A percentile compares a stretch with the other conserved stretches of the same genome.
Evolutionary conservation across 1,284 basidiomycete species (phyloP).

Genomic region (Irpex rosettiformis): DNA sequence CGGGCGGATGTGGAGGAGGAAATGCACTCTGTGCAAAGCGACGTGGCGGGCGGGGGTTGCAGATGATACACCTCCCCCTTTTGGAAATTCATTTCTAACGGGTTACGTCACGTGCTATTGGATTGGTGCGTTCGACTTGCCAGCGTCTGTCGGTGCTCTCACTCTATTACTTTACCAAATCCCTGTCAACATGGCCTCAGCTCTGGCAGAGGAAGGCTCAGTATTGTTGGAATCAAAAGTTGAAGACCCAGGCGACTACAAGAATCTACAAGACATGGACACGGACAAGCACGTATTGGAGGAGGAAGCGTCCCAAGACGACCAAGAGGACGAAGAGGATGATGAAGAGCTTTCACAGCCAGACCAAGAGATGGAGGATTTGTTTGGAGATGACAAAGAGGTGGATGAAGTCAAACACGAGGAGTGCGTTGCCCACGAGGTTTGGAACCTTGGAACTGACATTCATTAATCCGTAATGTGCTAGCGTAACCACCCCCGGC

Average conservation of each 20-base stretch:
- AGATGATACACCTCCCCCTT: not conserved
- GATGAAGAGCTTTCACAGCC: slow-evolving; percentile 16
- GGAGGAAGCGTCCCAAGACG: not conserved
- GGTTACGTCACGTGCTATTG: no score
- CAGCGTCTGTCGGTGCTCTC: no score
- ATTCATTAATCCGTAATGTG: not conserved
- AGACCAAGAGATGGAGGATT: slow-evolving; percentile 71
- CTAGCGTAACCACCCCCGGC: slow-evolving; percentile 22
- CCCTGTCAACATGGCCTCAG: not conserved
- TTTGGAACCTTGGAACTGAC: not conserved
- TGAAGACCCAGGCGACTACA: slow-evolving; percentile 17
- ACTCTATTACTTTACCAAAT: no score
- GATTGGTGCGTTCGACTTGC: no score
- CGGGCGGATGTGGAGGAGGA: not conserved
- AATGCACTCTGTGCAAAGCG: not conserved
- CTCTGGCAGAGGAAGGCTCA: no score
- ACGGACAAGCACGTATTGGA: slow-evolving; percentile 3
- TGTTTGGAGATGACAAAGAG: slow-evolving; percentile 73
- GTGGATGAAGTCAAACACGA: slow-evolving; percentile 44
- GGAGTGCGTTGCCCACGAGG: slow-evolving; percentile 16
- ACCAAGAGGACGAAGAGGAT: slow-evolving; percentile 5
- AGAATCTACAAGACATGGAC: slow-evolving; percentile 15
- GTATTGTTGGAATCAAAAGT: slow-evolving; percentile 3
- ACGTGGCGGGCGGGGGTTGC: not conserved
- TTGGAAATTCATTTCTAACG: no score